Percentiles rank a stretch among this genome's conserved stretches.
phyloP scores from a whole-genome alignment of 2,329 filamentous ascomycete species.

The Phyllosticta paracitricarpa region DNA sequence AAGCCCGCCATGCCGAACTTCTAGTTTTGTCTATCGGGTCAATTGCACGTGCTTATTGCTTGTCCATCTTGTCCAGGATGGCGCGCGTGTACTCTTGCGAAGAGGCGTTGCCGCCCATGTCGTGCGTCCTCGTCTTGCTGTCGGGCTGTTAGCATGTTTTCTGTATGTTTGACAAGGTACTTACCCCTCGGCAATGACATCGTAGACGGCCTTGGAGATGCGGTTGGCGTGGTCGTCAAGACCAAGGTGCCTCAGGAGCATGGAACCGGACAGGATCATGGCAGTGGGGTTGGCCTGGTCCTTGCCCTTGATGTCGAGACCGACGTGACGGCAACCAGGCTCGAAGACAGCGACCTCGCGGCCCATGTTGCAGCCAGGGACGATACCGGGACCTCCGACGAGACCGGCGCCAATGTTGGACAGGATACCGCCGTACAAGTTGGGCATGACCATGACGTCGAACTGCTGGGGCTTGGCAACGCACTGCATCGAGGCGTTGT shows the following conservation, averaged over 20 bases:
- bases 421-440: conserved; percentile 95
- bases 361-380: conserved; percentile 99
- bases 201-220: conserved; percentile 80
- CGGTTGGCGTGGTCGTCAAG: conserved; percentile 97
- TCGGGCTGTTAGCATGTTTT: conserved; percentile 22
- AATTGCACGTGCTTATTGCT: conserved; percentile 11
- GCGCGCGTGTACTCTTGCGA: conserved; percentile 94
- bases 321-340: conserved; percentile 97
- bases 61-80: conserved; percentile 92
- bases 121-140: conserved; percentile 78
- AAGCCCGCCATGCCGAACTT: conserved; percentile 5
- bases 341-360: conserved; percentile 97
- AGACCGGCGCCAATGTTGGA: conserved; percentile 98
- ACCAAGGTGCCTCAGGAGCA: conserved; percentile 94
- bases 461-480: conserved; percentile 95
- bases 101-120: conserved; percentile 86
- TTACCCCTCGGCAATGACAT: conserved; percentile 82
- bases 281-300: conserved; percentile 98
- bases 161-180: conserved; percentile 24
- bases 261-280: conserved; percentile 86
- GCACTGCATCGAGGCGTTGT: conserved; percentile 99
- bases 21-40: conserved; percentile 5
- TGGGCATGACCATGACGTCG: conserved; percentile 99
- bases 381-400: conserved; percentile 91
- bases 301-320: conserved; percentile 99